Conservation (phyloP, 2,329 filamentous ascomycete species). For the Aspergillus fischeri region DNA sequence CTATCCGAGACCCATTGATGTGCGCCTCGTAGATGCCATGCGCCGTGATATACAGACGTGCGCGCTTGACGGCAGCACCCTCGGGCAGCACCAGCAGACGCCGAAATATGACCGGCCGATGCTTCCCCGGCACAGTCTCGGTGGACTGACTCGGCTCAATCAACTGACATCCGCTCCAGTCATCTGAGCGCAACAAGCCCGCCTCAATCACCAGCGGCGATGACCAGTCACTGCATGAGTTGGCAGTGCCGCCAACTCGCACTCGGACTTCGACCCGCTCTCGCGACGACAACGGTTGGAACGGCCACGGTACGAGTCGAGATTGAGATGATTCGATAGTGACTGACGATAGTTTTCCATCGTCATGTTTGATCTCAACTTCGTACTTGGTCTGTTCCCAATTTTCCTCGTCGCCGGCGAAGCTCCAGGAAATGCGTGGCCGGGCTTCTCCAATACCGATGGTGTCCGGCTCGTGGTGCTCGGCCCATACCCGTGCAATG, state of each 20-base stretch:
- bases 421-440: conserved; percentile 27
- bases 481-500: too few relatives aligned
- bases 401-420: conserved; percentile 9
- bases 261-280: conserved; percentile 15
- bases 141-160: conserved; percentile 14
- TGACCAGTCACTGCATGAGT: conserved; percentile 8
- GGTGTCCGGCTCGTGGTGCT: too few relatives aligned
- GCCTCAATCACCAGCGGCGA: conserved; percentile 27
- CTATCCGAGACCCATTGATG: conserved; percentile 46
- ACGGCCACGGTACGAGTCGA: conserved; percentile 26
- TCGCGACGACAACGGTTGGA: conserved; percentile 15
- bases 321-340: conserved; percentile 17
- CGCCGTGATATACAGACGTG: conserved; percentile 47
- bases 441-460: conserved; percentile 18
- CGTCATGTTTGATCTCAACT: conserved; percentile 13
- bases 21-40: conserved; percentile 46
- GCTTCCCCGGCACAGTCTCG: conserved; percentile 1
- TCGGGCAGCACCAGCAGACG: conserved; percentile 24
- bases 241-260: conserved; percentile 9
- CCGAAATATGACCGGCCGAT: conserved; percentile 32
- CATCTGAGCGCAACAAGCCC: conserved; percentile 27
- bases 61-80: conserved; percentile 14
- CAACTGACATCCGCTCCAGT: conserved; percentile 27
- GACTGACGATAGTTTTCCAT: conserved; percentile 2
- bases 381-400: conserved; percentile 28